These are phyloP conservation scores for Eutypa lata DNA, from an alignment of 2,329 filamentous ascomycete species.

Conservation along the genomic window DNA sequence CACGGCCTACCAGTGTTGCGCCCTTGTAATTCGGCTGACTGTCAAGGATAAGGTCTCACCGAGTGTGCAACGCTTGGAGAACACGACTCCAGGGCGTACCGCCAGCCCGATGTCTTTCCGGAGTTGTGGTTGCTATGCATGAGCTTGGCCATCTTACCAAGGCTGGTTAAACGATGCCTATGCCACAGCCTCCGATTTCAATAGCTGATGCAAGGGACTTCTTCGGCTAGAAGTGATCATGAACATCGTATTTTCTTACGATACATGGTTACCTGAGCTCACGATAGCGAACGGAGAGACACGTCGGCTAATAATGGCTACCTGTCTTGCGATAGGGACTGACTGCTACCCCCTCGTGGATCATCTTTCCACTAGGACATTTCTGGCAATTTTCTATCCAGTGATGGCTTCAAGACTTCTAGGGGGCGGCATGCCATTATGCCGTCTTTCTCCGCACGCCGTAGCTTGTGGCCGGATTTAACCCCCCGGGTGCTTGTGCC, in stretches of 20 bases:
- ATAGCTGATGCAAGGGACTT: not conserved
- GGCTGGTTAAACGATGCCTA: not conserved
- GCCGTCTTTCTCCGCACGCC: not conserved
- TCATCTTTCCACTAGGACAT: not conserved
- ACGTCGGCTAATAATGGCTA: not conserved
- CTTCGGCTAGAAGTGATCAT: not conserved
- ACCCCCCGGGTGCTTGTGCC: not conserved
- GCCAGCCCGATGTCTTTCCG: not conserved
- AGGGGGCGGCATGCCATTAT: not conserved
- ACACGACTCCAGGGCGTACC: not conserved
- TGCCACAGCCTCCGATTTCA: not conserved
- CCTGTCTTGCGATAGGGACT: not conserved
- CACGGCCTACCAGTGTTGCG: conserved; percentile 8
- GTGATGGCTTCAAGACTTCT: not conserved
- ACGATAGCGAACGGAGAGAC: not conserved
- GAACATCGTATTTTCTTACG: not conserved
- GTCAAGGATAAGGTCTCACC: conserved; percentile 3
- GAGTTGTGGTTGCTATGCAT: not conserved
- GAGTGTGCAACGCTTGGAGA: not conserved
- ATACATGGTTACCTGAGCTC: not conserved
- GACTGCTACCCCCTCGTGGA: not conserved
- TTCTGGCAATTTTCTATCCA: not conserved
- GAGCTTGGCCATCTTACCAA: not conserved
- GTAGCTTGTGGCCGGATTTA: not conserved
- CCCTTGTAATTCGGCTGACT: conserved; percentile 9